Evolutionary conservation across 1,284 basidiomycete species (phyloP).

Genomic region (Austroboletus niveus): DNA sequence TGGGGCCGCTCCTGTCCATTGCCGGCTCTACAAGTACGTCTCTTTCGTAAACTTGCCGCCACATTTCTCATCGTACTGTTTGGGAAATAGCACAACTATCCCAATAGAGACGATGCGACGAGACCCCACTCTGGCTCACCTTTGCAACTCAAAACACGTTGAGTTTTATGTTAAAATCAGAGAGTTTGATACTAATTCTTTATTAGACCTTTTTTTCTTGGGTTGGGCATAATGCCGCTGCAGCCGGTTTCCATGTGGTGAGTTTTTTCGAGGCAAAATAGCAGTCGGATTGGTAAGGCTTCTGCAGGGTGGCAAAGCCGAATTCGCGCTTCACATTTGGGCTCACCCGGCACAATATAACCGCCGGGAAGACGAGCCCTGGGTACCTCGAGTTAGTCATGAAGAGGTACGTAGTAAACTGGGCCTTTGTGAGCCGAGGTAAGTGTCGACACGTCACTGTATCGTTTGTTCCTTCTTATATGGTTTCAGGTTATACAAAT

Average conservation of each 20-base stretch:
- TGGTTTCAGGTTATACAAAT: conserved; percentile 41
- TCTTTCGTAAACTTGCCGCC: neutral
- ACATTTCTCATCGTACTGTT: neutral
- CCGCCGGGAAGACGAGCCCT: conserved; percentile 2
- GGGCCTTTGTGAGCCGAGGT: conserved; percentile 41
- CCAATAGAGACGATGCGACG: conserved; percentile 39
- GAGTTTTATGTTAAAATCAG: conserved; percentile 19
- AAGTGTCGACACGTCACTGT: neutral
- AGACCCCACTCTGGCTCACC: conserved; percentile 35
- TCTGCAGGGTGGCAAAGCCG: conserved; percentile 22
- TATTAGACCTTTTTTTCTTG: conserved; percentile 39
- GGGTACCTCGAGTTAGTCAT: conserved; percentile 6
- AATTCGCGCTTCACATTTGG: conserved; percentile 29
- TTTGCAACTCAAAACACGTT: conserved; percentile 32
- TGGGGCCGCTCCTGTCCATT: conserved; percentile 17
- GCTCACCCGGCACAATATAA: conserved; percentile 7
- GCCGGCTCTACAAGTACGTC: conserved; percentile 47
- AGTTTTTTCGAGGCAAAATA: conserved; percentile 1
- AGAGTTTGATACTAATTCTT: neutral
- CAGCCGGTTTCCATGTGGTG: conserved; percentile 41
- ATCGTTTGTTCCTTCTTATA: neutral
- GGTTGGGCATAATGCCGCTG: conserved; percentile 39
- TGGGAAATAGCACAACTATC: conserved; percentile 41
- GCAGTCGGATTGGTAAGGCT: conserved; percentile 1
- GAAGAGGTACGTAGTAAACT: conserved; percentile 25